These are phyloP conservation scores for Microstroma glucosiphilum DNA, from an alignment of 1,284 basidiomycete species.

Conservation along the genomic window DNA sequence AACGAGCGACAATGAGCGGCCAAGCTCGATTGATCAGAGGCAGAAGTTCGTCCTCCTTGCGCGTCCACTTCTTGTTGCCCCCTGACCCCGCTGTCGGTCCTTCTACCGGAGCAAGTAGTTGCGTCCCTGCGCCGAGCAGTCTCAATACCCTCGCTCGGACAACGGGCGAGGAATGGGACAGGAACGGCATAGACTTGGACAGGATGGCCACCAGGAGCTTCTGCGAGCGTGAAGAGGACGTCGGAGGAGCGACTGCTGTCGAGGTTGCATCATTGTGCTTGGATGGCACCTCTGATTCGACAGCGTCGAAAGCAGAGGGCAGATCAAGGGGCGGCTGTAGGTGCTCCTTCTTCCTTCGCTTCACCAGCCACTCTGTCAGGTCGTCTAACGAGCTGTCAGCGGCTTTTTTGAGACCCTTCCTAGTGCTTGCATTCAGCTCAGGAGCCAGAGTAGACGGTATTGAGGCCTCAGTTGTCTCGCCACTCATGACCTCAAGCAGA, in stretches of 20 bases:
- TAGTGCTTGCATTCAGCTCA: not conserved
- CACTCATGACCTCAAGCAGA: slow-evolving; percentile 28
- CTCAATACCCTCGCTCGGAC: slow-evolving; percentile 15
- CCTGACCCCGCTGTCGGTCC: not conserved
- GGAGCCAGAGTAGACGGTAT: slow-evolving; percentile 10
- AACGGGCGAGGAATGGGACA: slow-evolving; percentile 14
- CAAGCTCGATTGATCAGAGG: slow-evolving; percentile 40
- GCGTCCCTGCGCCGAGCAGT: slow-evolving; percentile 14
- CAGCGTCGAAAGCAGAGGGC: not conserved
- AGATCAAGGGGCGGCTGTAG: not conserved
- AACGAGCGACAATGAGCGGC: slow-evolving; percentile 39
- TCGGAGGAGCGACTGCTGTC: slow-evolving; percentile 5
- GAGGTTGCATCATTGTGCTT: not conserved
- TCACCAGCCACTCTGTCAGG: slow-evolving; percentile 14
- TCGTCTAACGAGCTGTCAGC: slow-evolving; percentile 11
- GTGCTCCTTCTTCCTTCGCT: not conserved
- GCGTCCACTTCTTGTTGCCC: slow-evolving; percentile 18
- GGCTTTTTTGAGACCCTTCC: not conserved
- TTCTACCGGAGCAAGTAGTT: slow-evolving; percentile 10
- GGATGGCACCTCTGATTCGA: slow-evolving; percentile 5
- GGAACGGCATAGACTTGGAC: slow-evolving; percentile 19
- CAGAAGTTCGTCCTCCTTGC: slow-evolving; percentile 25
- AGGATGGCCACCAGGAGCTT: slow-evolving; percentile 19
- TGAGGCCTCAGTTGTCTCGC: slow-evolving; percentile 1
- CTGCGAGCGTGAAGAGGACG: slow-evolving; percentile 7